phyloP scores from a whole-genome alignment of 129 eudicot genomes.

The Flaveria trinervia region DNA sequence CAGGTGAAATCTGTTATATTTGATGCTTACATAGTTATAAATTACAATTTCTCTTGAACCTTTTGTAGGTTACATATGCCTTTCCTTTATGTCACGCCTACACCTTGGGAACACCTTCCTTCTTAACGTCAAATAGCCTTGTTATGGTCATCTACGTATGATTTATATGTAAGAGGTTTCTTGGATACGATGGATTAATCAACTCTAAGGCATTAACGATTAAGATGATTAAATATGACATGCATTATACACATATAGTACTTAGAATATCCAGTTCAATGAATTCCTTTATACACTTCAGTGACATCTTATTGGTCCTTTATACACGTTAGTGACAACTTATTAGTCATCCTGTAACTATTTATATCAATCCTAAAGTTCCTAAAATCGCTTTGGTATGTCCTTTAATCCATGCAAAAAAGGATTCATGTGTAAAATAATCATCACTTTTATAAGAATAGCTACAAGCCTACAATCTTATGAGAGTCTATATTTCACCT shows the following conservation, averaged over 20 bases:
- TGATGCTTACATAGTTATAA: neutral
- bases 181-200: neutral
- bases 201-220: neutral
- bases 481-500: neutral
- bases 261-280: too few species aligned
- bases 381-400: too few species aligned
- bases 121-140: neutral
- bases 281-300: too few species aligned
- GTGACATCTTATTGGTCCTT: too few species aligned
- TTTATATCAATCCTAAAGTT: neutral
- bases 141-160: neutral
- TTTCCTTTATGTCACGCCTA: neutral
- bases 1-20: neutral
- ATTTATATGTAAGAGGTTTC: neutral
- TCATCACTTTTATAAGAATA: neutral
- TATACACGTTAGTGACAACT: too few species aligned
- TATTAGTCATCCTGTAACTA: too few species aligned
- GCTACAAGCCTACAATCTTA: neutral
- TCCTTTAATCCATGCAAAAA: too few species aligned
- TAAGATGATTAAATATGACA: neutral
- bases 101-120: neutral
- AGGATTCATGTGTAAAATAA: too few species aligned
- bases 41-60: neutral
- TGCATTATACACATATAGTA: too few species aligned
- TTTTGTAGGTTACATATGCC: neutral